Percentiles rank a stretch among this genome's conserved stretches.
phyloP scores from a whole-genome alignment of 2,329 filamentous ascomycete genomes.

The Nemania abortiva region DNA sequence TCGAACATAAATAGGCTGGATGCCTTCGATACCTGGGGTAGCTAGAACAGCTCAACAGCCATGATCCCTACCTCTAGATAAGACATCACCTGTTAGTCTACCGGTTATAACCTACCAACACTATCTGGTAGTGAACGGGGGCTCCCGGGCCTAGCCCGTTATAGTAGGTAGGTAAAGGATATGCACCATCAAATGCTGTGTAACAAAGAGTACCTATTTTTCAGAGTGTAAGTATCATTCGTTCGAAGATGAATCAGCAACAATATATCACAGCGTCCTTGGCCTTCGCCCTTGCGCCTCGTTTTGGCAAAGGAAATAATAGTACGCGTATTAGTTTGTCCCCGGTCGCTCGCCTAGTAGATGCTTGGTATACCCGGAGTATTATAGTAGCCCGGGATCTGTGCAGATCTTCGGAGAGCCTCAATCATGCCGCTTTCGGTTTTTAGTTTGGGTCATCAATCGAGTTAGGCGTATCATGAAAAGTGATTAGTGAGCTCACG shows the following conservation, averaged over 20 bases:
- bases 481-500: not conserved
- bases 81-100: not conserved
- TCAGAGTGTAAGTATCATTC: not conserved
- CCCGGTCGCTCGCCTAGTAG: not conserved
- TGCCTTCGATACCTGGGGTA: not conserved
- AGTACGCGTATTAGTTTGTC: not conserved
- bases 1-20: not conserved
- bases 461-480: not conserved
- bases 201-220: not conserved
- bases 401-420: not conserved
- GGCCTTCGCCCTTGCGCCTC: not conserved
- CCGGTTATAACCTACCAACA: not conserved
- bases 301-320: not conserved
- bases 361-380: not conserved
- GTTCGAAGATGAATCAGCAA: not conserved
- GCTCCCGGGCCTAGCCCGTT: conserved; percentile 21
- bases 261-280: not conserved
- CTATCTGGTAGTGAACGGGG: conserved; percentile 5
- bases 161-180: conserved; percentile 1
- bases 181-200: not conserved
- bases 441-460: not conserved
- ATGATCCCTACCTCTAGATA: not conserved
- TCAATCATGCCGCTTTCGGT: not conserved
- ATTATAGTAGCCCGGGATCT: too few relatives aligned
- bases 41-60: not conserved